Conservation (phyloP, 305 asterid species). For the Rubia balearica region DNA sequence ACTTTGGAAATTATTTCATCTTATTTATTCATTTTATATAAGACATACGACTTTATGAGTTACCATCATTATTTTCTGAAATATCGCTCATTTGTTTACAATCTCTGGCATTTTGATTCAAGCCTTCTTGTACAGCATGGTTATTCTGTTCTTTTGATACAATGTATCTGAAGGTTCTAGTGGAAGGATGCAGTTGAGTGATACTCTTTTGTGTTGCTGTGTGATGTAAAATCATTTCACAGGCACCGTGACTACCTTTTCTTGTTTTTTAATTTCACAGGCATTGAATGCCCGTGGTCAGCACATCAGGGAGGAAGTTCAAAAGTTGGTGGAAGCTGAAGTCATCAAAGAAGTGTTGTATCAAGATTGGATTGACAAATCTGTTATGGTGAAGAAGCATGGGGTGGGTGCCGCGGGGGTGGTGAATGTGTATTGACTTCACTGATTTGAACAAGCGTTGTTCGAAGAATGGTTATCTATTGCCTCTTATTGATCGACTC, state of each 20-base stretch:
- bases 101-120: background rate
- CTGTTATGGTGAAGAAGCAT: no score
- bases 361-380: no score
- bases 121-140: background rate
- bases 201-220: background rate
- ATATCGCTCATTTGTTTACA: background rate
- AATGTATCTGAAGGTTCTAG: background rate
- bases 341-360: no score
- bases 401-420: no score
- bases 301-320: background rate
- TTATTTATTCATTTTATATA: background rate
- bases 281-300: conserved; percentile 12
- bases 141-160: background rate
- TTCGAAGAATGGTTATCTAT: no score
- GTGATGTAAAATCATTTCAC: background rate
- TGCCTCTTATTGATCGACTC: no score
- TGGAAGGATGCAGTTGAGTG: background rate
- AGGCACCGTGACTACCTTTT: background rate
- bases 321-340: no score
- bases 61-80: background rate
- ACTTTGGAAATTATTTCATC: background rate
- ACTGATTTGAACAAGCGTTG: no score
- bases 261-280: conserved; percentile 15
- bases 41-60: background rate
- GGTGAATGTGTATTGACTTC: no score